Conservation (phyloP, 495 filamentous ascomycete genomes). For the Aspergillus haitiensis region DNA sequence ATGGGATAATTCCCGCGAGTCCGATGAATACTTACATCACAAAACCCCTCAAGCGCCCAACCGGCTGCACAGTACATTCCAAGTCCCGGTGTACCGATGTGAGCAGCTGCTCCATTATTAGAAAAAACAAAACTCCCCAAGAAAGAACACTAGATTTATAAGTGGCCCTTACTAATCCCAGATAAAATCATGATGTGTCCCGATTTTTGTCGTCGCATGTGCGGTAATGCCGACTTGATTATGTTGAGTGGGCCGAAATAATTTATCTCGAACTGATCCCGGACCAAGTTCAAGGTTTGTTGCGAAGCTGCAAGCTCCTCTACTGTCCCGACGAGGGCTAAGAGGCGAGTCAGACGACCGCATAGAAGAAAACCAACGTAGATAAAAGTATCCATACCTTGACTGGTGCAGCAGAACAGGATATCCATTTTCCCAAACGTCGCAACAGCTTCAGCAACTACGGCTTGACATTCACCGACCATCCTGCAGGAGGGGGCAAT, state of each 20-base stretch:
- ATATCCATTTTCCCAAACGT: constrained; percentile 88
- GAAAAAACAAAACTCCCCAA: background rate
- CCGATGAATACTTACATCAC: constrained; percentile 56
- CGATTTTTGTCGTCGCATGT: constrained; percentile 71
- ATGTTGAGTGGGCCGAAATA: constrained; percentile 95
- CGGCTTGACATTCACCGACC: constrained; percentile 67
- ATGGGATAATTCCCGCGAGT: too few species aligned
- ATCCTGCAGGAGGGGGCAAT: constrained; percentile 29
- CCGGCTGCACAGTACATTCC: constrained; percentile 87
- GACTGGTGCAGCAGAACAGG: constrained; percentile 80
- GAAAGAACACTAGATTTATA: background rate
- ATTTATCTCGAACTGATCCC: constrained; percentile 89
- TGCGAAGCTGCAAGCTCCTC: constrained; percentile 81
- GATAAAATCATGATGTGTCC: constrained; percentile 91
- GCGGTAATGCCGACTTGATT: constrained; percentile 84
- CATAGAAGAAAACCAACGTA: background rate
- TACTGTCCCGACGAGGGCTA: constrained; percentile 84
- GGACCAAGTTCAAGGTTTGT: constrained; percentile 72
- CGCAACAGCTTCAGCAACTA: constrained; percentile 80
- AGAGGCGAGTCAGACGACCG: constrained; percentile 5
- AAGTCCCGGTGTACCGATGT: constrained; percentile 90
- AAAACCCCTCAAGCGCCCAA: constrained; percentile 97
- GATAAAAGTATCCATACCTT: constrained; percentile 56
- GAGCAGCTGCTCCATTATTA: constrained; percentile 56
- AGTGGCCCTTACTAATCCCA: constrained; percentile 62